Base-by-base conservation (phyloP, 2,329 filamentous ascomycete species). In the Seiridium cupressi region DNA sequence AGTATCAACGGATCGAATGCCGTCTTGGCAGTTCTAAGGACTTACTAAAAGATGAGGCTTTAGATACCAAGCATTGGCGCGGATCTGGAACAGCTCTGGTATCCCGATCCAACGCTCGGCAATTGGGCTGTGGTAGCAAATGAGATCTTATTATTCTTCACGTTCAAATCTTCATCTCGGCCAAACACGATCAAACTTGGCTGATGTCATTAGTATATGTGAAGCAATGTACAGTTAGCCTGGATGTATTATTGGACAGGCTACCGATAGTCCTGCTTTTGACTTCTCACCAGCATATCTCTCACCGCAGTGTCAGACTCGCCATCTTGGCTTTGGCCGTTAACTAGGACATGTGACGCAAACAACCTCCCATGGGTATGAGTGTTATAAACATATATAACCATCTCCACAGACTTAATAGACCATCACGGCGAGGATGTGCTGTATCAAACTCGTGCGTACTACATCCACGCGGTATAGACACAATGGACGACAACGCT, bases 401-500 rank as follows among this genome's bases (percentile, higher is more conserved):
- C 18, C 18, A 26, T 26, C 1, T 26, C 18, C 18, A 2, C 18
- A 26, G 18, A 2, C 18, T 26, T 1, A 26, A 26, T 26, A 26
- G 18, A 26, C 18, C 18, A 26, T 26, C 18, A 26, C 1, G 18
- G 18, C 18, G 18, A 26, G 2, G 18, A 26, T 26, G 1, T 26
- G 18, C 18, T 26, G 1, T 26, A 26, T 26, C 18, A 26, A 26
- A 26, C 18, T 26, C 18, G 18, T 26, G 18, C 18, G 18, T 26
- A 26, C 18, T 26, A 26, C 2, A 26, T 26, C 18, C 18, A 26
- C 2, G 18, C 18, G 18, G 18, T 26, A 26, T 26, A 26, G 18
- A 26, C 18, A 26, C 18, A 26, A 55, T 55, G 51, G 26, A 48
- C 40, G 34, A 54, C 3, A 49, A 55, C 7, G 53, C 72, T 2